Evolutionary conservation across 257 asterid species (phyloP).

Genomic region (Solanum acaule): DNA sequence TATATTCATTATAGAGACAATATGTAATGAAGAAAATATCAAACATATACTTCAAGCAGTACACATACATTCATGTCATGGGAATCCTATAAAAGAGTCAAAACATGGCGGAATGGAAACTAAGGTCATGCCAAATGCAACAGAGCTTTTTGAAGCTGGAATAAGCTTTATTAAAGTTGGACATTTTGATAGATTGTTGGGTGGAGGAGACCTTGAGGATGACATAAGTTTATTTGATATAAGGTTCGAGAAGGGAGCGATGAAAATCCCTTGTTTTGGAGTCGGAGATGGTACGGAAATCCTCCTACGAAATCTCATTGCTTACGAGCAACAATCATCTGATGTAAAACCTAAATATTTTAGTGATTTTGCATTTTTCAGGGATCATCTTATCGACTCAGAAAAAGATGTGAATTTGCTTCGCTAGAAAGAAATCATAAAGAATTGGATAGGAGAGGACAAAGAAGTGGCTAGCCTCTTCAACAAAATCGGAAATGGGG

Average conservation of each 20-base stretch:
- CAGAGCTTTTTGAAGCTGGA: background rate
- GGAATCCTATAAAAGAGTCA: background rate
- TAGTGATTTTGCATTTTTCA: conserved; percentile 1
- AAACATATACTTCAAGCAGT: conserved; percentile 5
- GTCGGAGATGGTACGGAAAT: conserved; percentile 3
- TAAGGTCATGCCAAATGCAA: background rate
- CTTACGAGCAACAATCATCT: conserved; percentile 4
- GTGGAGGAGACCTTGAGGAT: background rate
- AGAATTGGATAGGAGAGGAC: background rate
- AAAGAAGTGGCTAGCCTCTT: conserved; percentile 1
- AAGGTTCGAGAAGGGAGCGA: background rate
- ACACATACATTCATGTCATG: background rate
- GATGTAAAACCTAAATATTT: background rate
- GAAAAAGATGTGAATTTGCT: background rate
- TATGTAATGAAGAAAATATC: background rate
- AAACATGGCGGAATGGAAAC: background rate
- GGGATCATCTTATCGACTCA: background rate
- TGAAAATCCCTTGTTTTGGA: background rate
- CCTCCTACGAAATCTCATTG: conserved; percentile 6
- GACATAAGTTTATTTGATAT: conserved; percentile 2
- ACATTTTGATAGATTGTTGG: too few relatives aligned
- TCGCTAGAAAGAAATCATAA: background rate
- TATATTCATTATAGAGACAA: background rate
- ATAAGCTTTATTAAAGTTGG: background rate
- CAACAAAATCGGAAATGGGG: background rate